These are phyloP conservation scores for Blastomyces silverae DNA, from an alignment of 2,329 filamentous ascomycete species.

Conservation along the genomic window DNA sequence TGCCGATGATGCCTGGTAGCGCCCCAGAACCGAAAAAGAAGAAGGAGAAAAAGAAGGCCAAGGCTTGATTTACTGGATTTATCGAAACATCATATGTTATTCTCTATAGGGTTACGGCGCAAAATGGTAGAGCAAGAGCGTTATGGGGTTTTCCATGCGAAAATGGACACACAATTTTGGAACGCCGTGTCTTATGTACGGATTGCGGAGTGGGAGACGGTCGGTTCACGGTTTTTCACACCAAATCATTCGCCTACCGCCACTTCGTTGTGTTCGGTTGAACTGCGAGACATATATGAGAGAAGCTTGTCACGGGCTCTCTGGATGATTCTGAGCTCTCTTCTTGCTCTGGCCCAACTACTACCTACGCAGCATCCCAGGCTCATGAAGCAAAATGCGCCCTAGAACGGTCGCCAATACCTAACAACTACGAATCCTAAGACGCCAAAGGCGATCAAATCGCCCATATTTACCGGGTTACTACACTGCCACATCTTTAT, in stretches of 20 bases:
- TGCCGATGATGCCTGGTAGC: slow-evolving; percentile 44
- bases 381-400: background rate
- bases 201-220: too few species aligned
- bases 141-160: background rate
- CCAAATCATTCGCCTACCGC: background rate
- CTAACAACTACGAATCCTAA: background rate
- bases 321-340: background rate
- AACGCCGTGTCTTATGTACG: background rate
- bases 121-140: background rate
- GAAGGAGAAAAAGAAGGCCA: slow-evolving; percentile 47
- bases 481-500: background rate
- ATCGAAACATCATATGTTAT: background rate
- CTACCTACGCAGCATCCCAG: too few species aligned
- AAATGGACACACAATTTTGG: background rate
- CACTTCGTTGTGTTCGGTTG: background rate
- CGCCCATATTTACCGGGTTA: background rate
- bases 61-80: slow-evolving; percentile 29
- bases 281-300: background rate
- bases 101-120: background rate
- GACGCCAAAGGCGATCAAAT: background rate
- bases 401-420: background rate
- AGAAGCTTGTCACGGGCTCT: background rate
- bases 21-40: slow-evolving; percentile 38
- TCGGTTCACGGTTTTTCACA: background rate
- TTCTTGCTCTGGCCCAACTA: background rate